Conservation (phyloP, 495 filamentous ascomycete species). For the Penicillium silybi region DNA sequence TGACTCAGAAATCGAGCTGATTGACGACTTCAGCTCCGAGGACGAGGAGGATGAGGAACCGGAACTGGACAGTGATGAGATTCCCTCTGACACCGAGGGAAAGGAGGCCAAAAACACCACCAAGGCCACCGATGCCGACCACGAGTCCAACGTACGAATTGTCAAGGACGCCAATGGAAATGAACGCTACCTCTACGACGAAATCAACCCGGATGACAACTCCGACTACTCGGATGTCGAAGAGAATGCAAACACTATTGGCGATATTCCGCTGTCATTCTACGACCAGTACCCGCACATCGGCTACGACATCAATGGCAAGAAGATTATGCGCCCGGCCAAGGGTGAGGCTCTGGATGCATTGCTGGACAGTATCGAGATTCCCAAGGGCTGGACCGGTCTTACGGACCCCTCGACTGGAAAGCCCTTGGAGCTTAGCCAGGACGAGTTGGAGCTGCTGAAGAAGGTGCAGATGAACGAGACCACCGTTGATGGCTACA, state of each 20-base stretch:
- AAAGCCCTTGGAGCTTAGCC: conserved; percentile 80
- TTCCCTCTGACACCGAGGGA: conserved; percentile 45
- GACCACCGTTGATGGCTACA: conserved; percentile 77
- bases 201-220: conserved; percentile 94
- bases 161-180: conserved; percentile 70
- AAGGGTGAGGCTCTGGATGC: conserved; percentile 93
- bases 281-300: conserved; percentile 98
- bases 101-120: conserved; percentile 16
- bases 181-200: conserved; percentile 71
- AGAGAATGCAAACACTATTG: conserved; percentile 82
- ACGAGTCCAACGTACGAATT: conserved; percentile 42
- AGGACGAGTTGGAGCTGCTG: conserved; percentile 84
- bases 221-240: conserved; percentile 88
- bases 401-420: conserved; percentile 90
- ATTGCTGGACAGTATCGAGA: conserved; percentile 89
- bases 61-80: conserved; percentile 48
- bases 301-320: conserved; percentile 97
- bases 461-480: conserved; percentile 89
- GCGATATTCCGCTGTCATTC: conserved; percentile 87
- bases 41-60: conserved; percentile 41
- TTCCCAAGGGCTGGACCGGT: conserved; percentile 98
- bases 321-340: conserved; percentile 92
- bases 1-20: conserved; percentile 43
- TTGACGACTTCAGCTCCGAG: conserved; percentile 45
- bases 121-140: conserved; percentile 14